Conservation (phyloP, 2,329 filamentous ascomycete species). For the Exophiala mesophila region DNA sequence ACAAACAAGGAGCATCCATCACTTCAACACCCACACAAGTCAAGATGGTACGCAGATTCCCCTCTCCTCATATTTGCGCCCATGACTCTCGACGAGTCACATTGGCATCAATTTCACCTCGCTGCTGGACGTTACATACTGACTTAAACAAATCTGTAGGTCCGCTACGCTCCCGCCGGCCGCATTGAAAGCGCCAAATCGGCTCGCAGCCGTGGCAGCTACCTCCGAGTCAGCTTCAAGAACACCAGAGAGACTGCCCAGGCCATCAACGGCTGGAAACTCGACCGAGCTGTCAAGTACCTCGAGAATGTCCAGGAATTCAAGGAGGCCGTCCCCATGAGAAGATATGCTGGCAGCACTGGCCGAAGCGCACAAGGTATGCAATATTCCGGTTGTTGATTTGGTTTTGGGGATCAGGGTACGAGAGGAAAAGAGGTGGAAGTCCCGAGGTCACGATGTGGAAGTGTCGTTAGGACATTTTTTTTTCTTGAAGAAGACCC, state of each 20-base stretch:
- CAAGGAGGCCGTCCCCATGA: conserved; percentile 97
- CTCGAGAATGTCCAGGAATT: conserved; percentile 97
- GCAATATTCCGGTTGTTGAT: conserved; percentile 37
- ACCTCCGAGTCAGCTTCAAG: conserved; percentile 99
- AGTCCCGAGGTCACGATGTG: no score
- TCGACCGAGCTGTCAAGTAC: conserved; percentile 90
- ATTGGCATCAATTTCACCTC: no score
- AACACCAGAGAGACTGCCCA: conserved; percentile 99
- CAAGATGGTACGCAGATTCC: conserved; percentile 23
- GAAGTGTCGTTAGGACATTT: no score
- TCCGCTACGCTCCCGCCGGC: conserved; percentile 85
- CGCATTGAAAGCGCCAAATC: conserved; percentile 85
- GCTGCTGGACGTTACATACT: no score
- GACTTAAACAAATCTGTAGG: conserved; percentile 52
- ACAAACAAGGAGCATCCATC: conserved; percentile 21
- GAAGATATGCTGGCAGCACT: conserved; percentile 92
- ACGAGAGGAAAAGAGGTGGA: no score
- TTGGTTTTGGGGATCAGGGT: conserved; percentile 1
- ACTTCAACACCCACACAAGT: conserved; percentile 2
- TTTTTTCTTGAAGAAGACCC: no score
- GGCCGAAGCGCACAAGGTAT: conserved; percentile 97
- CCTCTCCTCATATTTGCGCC: background rate
- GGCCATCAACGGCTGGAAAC: conserved; percentile 99
- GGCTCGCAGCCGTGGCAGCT: conserved; percentile 95
- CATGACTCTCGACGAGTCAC: background rate